These are phyloP conservation scores for Puccinia polysora DNA, from an alignment of 1,284 basidiomycete genomes.

Conservation along the genomic window DNA sequence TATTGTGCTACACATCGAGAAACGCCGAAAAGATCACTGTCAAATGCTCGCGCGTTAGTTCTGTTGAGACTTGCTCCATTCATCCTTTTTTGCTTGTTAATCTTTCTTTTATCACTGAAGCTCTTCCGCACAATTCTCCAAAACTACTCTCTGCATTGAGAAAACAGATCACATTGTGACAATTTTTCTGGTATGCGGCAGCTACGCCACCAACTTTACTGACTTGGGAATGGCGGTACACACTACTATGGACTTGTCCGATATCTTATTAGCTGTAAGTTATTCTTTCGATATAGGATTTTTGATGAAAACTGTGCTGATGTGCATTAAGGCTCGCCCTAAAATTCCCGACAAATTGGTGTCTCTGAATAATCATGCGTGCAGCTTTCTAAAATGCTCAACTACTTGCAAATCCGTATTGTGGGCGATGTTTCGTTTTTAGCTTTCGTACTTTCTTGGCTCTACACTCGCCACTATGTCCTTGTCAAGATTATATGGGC, in stretches of 20 bases:
- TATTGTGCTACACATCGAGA: constrained; percentile 52
- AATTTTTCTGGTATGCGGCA: constrained; percentile 50
- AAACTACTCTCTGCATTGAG: not conserved
- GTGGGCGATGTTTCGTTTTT: constrained; percentile 19
- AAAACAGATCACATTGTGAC: constrained; percentile 52
- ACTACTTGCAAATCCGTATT: constrained; percentile 3
- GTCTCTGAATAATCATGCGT: not conserved
- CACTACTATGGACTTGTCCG: constrained; percentile 52
- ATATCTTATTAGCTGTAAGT: constrained; percentile 50
- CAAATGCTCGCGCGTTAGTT: constrained; percentile 51
- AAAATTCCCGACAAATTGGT: not conserved
- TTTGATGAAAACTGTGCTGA: too few relatives aligned
- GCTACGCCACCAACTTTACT: constrained; percentile 50
- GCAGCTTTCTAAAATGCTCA: constrained; percentile 35
- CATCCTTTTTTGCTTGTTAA: too few relatives aligned
- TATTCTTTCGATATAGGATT: not conserved
- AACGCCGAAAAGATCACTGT: constrained; percentile 51
- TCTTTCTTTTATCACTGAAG: not conserved
- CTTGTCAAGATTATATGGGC: constrained; percentile 33
- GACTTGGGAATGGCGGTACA: constrained; percentile 52
- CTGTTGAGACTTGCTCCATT: too few relatives aligned
- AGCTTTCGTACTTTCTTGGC: constrained; percentile 39
- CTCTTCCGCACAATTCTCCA: not conserved
- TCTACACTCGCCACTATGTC: constrained; percentile 36
- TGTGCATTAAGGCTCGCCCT: too few relatives aligned